phyloP scores from a whole-genome alignment of 768 basidiomycete species.

The Leucosporidium scottii region DNA sequence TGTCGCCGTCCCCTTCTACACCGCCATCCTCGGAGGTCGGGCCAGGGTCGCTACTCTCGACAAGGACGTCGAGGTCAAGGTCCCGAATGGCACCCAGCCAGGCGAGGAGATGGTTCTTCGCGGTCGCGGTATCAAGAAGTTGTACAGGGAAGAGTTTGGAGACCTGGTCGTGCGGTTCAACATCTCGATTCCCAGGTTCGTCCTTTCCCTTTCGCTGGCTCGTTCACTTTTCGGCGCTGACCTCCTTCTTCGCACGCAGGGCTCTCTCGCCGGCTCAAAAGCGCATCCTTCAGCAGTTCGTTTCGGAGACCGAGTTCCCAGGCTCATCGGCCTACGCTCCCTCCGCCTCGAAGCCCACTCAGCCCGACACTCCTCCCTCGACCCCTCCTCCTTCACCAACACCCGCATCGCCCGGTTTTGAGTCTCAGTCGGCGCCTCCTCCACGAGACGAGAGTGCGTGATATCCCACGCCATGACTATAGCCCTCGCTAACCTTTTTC shows the following conservation, averaged over 20 bases:
- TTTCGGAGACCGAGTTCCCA: conserved; percentile 55
- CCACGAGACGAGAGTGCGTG: conserved; percentile 11
- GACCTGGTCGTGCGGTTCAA: conserved; percentile 78
- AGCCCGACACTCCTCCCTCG: neutral
- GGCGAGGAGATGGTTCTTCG: conserved; percentile 95
- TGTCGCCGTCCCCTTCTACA: conserved; percentile 80
- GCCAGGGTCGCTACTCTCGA: conserved; percentile 90
- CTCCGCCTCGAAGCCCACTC: neutral
- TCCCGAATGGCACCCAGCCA: conserved; percentile 87
- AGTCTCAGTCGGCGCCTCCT: conserved; percentile 22
- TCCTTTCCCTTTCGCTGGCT: conserved; percentile 10
- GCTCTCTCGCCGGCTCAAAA: conserved; percentile 75
- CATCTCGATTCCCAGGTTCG: conserved; percentile 82
- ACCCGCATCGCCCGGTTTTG: conserved; percentile 14
- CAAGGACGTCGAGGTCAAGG: conserved; percentile 86
- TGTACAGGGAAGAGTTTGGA: conserved; percentile 67
- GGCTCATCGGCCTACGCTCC: conserved; percentile 22
- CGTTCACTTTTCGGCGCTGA: neutral
- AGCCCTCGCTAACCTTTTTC: neutral
- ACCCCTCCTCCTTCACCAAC: neutral
- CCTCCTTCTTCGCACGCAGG: conserved; percentile 46
- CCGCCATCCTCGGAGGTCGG: conserved; percentile 84
- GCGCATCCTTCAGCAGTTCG: conserved; percentile 78
- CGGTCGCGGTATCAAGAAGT: conserved; percentile 68
- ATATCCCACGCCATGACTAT: neutral